Evolutionary conservation across 2,329 filamentous ascomycete species (phyloP).

Genomic region (Zymoseptoria ardabiliae): DNA sequence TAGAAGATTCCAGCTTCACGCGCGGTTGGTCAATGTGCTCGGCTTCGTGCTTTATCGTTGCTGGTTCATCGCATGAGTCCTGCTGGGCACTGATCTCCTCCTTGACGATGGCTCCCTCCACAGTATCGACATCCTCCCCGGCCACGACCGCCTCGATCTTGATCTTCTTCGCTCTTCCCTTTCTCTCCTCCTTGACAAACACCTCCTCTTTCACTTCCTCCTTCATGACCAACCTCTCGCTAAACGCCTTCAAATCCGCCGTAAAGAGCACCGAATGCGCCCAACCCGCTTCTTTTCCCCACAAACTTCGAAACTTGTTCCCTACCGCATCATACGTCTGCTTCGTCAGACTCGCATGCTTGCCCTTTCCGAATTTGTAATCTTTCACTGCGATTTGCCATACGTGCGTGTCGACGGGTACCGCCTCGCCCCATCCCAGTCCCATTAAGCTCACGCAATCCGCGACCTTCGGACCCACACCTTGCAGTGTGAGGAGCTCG

Average conservation of each 20-base stretch:
- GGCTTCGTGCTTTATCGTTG: neutral
- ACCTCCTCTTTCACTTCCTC: conserved; percentile 35
- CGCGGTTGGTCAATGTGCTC: neutral
- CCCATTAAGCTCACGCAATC: conserved; percentile 98
- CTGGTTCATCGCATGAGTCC: neutral
- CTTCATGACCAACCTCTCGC: conserved; percentile 52
- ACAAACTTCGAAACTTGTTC: conserved; percentile 79
- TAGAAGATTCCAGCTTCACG: neutral
- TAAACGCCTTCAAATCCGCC: conserved; percentile 80
- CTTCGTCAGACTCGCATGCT: conserved; percentile 79
- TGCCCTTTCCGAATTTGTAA: conserved; percentile 81
- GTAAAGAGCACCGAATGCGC: conserved; percentile 96
- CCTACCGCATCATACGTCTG: conserved; percentile 83
- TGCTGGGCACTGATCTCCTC: conserved; percentile 20
- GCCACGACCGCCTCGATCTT: conserved; percentile 18
- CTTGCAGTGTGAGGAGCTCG: conserved; percentile 68
- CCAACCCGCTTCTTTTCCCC: conserved; percentile 94
- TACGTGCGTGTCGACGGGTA: conserved; percentile 95
- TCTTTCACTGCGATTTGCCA: conserved; percentile 97
- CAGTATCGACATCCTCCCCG: conserved; percentile 29
- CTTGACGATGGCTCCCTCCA: conserved; percentile 32
- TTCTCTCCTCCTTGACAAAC: conserved; percentile 19
- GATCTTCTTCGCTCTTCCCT: conserved; percentile 30
- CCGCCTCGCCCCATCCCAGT: conserved; percentile 87
- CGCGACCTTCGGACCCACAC: conserved; percentile 92